Conservation (phyloP, 371 early-diverging fungal species). For the Parasitella parasitica region DNA sequence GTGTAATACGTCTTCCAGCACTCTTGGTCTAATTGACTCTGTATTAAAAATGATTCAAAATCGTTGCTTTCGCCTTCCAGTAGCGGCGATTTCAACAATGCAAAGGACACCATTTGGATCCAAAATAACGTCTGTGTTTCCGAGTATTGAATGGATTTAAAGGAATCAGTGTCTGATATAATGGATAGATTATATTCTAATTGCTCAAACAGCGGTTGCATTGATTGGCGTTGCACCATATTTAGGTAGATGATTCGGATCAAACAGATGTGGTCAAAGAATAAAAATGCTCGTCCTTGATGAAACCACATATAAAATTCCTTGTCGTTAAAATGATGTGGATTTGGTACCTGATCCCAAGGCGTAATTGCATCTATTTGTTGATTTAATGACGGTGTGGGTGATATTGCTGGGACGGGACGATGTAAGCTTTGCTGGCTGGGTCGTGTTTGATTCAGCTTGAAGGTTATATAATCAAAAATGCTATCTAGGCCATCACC, state of each 20-base stretch:
- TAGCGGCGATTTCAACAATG: slow-evolving; percentile 31
- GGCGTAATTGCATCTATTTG: slow-evolving; percentile 20
- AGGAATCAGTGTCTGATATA: background rate
- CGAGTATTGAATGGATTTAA: slow-evolving; percentile 19
- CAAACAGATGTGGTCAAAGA: slow-evolving; percentile 31
- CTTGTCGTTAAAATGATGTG: slow-evolving; percentile 26
- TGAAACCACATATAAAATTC: slow-evolving; percentile 32
- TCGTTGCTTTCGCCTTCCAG: slow-evolving; percentile 27
- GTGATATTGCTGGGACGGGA: background rate
- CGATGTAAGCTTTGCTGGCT: background rate
- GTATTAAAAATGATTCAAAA: slow-evolving; percentile 29
- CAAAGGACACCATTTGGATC: slow-evolving; percentile 45
- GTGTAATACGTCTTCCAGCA: slow-evolving; percentile 37
- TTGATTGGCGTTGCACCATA: background rate
- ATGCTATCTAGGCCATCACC: slow-evolving; percentile 25
- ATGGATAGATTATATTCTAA: background rate
- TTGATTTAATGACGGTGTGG: background rate
- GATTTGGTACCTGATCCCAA: slow-evolving; percentile 36
- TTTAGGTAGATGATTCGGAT: slow-evolving; percentile 31
- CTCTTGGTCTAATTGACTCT: slow-evolving; percentile 27
- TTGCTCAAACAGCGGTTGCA: background rate
- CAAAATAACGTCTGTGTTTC: slow-evolving; percentile 43
- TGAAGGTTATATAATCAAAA: slow-evolving; percentile 12
- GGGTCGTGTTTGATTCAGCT: background rate
- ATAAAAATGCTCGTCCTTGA: slow-evolving; percentile 18